Conservation (phyloP, 805 yeast species). For the Saccharomycopsis sp. region DNA sequence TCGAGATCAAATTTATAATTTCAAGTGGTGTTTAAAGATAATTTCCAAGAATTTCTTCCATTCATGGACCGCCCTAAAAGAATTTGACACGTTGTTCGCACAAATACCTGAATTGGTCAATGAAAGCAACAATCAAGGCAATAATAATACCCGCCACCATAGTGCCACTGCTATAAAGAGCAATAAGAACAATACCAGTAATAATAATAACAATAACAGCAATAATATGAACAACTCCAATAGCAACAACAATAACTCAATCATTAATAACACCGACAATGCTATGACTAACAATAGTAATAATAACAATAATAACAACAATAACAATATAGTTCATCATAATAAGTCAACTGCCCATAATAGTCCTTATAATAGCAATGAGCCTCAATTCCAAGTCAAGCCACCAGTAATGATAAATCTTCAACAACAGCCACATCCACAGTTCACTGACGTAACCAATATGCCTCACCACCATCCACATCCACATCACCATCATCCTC, state of each 20-base stretch:
- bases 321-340: conserved; percentile 1
- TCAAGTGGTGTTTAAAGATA: conserved; percentile 68
- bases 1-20: conserved; percentile 64
- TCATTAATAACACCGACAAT: conserved; percentile 1
- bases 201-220: conserved; percentile 1
- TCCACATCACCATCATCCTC: conserved; percentile 1
- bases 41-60: conserved; percentile 73
- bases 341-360: conserved; percentile 9
- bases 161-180: not conserved
- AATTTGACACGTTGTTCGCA: conserved; percentile 62
- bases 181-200: conserved; percentile 2
- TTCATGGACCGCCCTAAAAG: conserved; percentile 64
- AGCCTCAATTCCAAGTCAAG: not conserved
- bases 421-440: not conserved
- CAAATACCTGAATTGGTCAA: conserved; percentile 58
- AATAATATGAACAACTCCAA: not conserved
- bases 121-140: conserved; percentile 9
- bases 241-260: conserved; percentile 3
- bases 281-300: not conserved
- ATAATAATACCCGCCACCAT: not conserved
- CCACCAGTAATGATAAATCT: not conserved
- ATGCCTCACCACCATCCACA: conserved; percentile 2
- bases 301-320: not conserved
- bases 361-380: conserved; percentile 3
- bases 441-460: not conserved